Conservation (phyloP, 805 yeast species). For the Starmerella tilneyi region DNA sequence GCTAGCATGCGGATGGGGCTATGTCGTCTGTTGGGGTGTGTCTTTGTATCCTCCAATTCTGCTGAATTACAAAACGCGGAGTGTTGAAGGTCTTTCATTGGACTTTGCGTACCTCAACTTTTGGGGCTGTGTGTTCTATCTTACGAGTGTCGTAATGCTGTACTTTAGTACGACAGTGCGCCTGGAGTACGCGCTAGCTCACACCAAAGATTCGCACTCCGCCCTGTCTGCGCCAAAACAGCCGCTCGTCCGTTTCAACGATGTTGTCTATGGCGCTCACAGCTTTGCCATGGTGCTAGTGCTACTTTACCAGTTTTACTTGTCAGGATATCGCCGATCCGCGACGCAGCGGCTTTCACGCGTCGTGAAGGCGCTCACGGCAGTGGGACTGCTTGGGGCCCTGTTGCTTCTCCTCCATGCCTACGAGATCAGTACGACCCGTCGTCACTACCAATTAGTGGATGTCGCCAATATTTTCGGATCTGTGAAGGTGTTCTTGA, state of each 20-base stretch:
- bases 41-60: constrained; percentile 34
- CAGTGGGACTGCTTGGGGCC: constrained; percentile 21
- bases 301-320: constrained; percentile 33
- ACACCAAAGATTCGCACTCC: constrained; percentile 19
- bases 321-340: constrained; percentile 33
- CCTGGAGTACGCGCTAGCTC: constrained; percentile 31
- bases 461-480: constrained; percentile 38
- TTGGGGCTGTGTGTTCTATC: constrained; percentile 32
- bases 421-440: constrained; percentile 24
- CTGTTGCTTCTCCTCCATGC: constrained; percentile 26
- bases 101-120: constrained; percentile 32
- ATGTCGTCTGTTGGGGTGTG: constrained; percentile 31
- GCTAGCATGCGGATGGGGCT: constrained; percentile 25
- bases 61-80: constrained; percentile 27
- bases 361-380: constrained; percentile 24
- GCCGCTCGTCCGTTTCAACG: constrained; percentile 39
- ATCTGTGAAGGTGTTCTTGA: constrained; percentile 37
- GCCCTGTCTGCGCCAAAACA: constrained; percentile 20
- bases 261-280: constrained; percentile 39
- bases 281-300: constrained; percentile 34
- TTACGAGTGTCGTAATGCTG: constrained; percentile 28
- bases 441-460: constrained; percentile 28
- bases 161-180: constrained; percentile 30
- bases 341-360: constrained; percentile 27
- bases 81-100: constrained; percentile 33